Evolutionary conservation across 306 rosid species (phyloP).

Genomic region (Prunus campanulata): DNA sequence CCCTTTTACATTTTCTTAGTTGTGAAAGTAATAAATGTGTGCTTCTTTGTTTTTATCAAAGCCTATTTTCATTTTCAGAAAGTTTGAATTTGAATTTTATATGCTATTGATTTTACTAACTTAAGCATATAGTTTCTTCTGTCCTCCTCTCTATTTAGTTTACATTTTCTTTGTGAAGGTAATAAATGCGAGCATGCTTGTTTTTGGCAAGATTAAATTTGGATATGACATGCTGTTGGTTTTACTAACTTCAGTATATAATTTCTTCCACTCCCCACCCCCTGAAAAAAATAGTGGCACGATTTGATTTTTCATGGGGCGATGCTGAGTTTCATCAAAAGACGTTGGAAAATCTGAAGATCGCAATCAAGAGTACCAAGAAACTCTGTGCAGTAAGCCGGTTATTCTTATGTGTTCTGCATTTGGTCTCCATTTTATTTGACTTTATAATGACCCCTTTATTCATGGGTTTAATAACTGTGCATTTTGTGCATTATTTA

Average conservation of each 20-base stretch:
- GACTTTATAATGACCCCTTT: neutral
- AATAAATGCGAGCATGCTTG: neutral
- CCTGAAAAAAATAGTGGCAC: slow-evolving; percentile 46
- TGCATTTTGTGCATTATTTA: neutral
- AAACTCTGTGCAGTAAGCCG: slow-evolving; percentile 77
- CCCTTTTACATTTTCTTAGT: neutral
- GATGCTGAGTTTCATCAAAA: slow-evolving; percentile 78
- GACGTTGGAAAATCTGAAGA: slow-evolving; percentile 67
- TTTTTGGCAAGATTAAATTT: neutral
- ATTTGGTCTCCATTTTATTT: neutral
- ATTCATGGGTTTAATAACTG: neutral
- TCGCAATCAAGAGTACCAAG: slow-evolving; percentile 52
- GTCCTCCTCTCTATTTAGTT: neutral
- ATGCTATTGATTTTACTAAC: neutral
- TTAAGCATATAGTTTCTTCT: neutral
- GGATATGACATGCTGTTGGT: neutral
- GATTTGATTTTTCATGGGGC: slow-evolving; percentile 89
- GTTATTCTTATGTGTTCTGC: slow-evolving; percentile 4
- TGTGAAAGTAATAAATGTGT: neutral
- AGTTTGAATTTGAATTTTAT: neutral
- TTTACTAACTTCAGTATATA: neutral
- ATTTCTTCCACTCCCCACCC: neutral
- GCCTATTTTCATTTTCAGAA: neutral
- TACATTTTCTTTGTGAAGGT: neutral
- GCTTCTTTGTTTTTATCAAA: neutral